These are phyloP conservation scores for Nidula niveotomentosa DNA, from an alignment of 1,284 basidiomycete genomes.

Conservation along the genomic window DNA sequence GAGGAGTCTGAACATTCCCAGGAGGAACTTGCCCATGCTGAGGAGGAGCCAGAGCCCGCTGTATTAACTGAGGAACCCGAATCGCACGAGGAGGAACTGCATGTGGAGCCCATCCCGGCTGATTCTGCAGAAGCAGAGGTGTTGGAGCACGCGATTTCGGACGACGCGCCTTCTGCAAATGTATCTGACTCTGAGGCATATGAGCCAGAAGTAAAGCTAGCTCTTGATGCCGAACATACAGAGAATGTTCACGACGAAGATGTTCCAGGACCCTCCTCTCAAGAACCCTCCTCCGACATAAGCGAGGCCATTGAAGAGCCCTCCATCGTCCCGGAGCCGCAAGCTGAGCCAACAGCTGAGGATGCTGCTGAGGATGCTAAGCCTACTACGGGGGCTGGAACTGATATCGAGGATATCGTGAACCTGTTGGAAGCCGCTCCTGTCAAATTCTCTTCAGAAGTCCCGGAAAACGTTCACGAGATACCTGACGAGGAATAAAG, in stretches of 20 bases:
- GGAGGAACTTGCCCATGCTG: neutral
- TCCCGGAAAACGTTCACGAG: slow-evolving; percentile 49
- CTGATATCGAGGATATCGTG: slow-evolving; percentile 62
- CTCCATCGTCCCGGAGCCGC: no score
- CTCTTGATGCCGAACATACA: slow-evolving; percentile 1
- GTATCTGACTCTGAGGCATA: neutral
- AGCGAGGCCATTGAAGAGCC: no score
- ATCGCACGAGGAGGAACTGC: neutral
- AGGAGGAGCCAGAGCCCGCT: neutral
- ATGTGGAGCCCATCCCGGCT: neutral
- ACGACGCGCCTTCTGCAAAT: neutral
- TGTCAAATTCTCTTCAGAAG: slow-evolving; percentile 3
- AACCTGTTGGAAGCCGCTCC: slow-evolving; percentile 54
- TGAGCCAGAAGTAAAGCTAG: neutral
- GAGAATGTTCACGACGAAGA: slow-evolving; percentile 1
- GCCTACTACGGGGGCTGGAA: slow-evolving; percentile 18
- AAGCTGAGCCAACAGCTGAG: neutral
- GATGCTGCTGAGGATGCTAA: slow-evolving; percentile 15
- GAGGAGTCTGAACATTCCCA: neutral
- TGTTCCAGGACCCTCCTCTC: slow-evolving; percentile 2
- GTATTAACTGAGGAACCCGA: neutral
- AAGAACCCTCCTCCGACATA: neutral
- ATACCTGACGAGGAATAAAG: slow-evolving; percentile 41
- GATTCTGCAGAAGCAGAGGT: neutral
- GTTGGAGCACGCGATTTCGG: neutral